Evolutionary conservation across 345 rosid genomes (phyloP), one percentile per base, ranked within the genome.

Genomic region (Adansonia digitata): DNA sequence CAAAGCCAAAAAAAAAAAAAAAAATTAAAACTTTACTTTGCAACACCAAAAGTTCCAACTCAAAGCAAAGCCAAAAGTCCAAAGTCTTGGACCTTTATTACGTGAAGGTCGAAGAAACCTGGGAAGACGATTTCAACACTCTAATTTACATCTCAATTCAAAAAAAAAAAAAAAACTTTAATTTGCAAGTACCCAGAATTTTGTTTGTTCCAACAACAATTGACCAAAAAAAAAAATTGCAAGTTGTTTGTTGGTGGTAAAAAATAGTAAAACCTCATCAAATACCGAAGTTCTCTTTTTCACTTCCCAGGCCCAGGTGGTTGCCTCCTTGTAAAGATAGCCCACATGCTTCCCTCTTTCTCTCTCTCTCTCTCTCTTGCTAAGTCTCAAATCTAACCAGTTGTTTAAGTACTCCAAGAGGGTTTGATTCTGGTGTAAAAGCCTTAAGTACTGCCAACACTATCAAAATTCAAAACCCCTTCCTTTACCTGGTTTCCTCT

Each of bases 271-370:
- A 70, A 80, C 34, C 17, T 48, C 57, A 71, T 79, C 83, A 82
- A 79, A 80, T 86, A 84, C 88, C 85, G 60, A 81, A 73, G 77
- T 81, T 34, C 29, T 75, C 60, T 29, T 51, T 40, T 53, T 81
- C 24, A 65, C 43, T 45, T 27, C 46, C 26, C 69, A 40, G 51
- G 55, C 67, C 29, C 31, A 56, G 11, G 11, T 42, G 37, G 70
- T 43, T 72, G 40, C 83, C 78, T 71, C 42, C 43, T 40, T 63
- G 60, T 76, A 65, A 68, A 75, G 76, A 52, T 81, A 77, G 72
- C 81, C 81, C 71, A 46, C 69, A 73, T 72, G 75, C 76, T 37
- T 29, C 53, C 62, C 65, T 29, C 61, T 55, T 46, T 51, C 43
- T 43, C n/a, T n/a, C n/a, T 42, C 57, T 29, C 52, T 65, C 73